Percentiles rank a stretch among this genome's conserved stretches.
Conservation (phyloP, 2,329 filamentous ascomycete species). For the Paracamarosporium sp. region DNA sequence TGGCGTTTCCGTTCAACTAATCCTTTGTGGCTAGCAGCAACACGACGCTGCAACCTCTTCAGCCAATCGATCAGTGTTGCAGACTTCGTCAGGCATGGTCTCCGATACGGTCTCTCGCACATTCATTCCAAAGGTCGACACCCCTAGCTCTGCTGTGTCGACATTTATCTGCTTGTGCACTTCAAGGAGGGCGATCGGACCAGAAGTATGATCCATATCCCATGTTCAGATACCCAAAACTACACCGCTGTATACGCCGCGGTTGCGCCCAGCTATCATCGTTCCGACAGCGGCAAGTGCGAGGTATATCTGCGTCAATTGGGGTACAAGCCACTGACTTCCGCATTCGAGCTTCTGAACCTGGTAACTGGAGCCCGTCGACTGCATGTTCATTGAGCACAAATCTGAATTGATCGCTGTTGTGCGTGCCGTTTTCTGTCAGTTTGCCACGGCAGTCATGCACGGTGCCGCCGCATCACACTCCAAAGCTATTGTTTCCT, state of each 20-base stretch:
- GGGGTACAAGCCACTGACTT: conserved; percentile 24
- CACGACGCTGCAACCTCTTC: conserved; percentile 27
- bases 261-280: conserved; percentile 1
- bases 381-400: conserved; percentile 23
- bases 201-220: neutral
- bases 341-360: conserved; percentile 21
- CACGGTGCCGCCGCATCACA: conserved; percentile 24
- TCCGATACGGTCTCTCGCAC: conserved; percentile 17
- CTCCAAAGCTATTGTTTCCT: conserved; percentile 18
- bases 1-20: conserved; percentile 17
- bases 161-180: neutral
- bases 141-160: neutral
- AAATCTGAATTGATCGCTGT: conserved; percentile 22
- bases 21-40: conserved; percentile 26
- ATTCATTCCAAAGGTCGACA: neutral
- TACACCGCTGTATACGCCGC: conserved; percentile 12
- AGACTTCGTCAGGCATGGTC: conserved; percentile 15
- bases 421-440: conserved; percentile 49
- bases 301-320: conserved; percentile 17
- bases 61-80: conserved; percentile 2
- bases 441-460: conserved; percentile 26
- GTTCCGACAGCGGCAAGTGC: conserved; percentile 3
- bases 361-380: conserved; percentile 31
- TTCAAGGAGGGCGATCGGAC: neutral
- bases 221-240: neutral